A percentile compares a stretch with the other conserved stretches of the same genome.
Conservation (phyloP, 2,329 filamentous ascomycete genomes). For the Fusarium sarcochroum region DNA sequence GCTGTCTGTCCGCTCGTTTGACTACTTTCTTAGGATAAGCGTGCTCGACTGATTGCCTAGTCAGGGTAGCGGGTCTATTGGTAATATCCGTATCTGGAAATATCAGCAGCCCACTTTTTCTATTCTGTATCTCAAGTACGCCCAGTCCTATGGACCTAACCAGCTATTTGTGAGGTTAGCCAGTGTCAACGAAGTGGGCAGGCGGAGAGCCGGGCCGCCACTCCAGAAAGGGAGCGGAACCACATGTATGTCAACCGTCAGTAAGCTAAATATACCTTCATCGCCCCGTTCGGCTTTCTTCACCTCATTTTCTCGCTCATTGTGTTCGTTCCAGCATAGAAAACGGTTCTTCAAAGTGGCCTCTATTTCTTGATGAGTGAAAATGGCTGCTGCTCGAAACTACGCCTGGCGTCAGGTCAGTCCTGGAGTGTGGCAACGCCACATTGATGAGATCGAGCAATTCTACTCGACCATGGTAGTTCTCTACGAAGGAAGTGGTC, state of each 20-base stretch:
- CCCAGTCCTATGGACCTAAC: neutral
- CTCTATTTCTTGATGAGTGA: neutral
- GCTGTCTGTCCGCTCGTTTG: too few species aligned
- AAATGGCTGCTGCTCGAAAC: neutral
- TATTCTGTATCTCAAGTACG: neutral
- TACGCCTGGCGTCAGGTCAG: slow-evolving; percentile 45
- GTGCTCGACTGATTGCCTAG: neutral
- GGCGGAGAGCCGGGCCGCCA: neutral
- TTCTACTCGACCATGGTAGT: slow-evolving; percentile 57
- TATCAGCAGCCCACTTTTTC: neutral
- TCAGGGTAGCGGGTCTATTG: neutral
- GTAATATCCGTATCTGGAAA: neutral
- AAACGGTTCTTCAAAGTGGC: too few species aligned
- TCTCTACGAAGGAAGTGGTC: slow-evolving; percentile 54
- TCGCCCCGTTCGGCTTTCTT: neutral
- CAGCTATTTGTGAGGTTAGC: neutral
- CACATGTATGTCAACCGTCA: neutral
- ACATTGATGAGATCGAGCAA: slow-evolving; percentile 58
- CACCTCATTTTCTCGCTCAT: rapidly evolving
- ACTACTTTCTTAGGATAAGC: neutral
- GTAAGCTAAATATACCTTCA: neutral
- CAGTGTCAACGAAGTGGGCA: rapidly evolving
- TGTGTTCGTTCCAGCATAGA: neutral
- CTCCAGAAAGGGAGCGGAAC: neutral
- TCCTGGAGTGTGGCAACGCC: slow-evolving; percentile 52